Evolutionary conservation across 208 protist genomes (phyloP), one percentile per base, ranked within the genome.

Genomic region (Borovskyia barvae): DNA sequence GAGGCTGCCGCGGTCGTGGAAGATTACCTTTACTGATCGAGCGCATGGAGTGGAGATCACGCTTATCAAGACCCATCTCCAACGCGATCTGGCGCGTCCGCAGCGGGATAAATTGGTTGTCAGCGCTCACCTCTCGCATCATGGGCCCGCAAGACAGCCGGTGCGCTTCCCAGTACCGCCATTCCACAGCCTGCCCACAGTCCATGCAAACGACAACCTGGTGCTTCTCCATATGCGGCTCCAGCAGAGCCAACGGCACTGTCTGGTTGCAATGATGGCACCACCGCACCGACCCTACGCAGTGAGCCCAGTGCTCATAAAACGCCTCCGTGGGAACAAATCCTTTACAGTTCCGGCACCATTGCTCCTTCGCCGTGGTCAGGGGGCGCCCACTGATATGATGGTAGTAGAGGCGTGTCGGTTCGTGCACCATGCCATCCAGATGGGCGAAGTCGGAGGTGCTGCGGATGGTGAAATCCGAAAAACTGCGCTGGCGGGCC

Each of bases 301-400:
- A 96, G 26, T 48, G 1, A 9, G 59, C 32, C 87, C 90, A 96
- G 69, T 96, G 90, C 26, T 66, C 54, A 32, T 82, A 89, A 55
- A 96, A 96, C 17, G 35, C 48, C 3, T 28, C 46, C 0, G 81
- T 80, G 17, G 80, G 62, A 9, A 96, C 75, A 42, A 92, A 92
- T 8, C 71, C 58, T 57, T 96, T 96, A 70, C 90, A 96, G 72
- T 96, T 96, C 43, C 85, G 82, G 68, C 90, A 96, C 85, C 87
- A 96, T 62, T 92, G 82, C 79, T 94, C 81, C 28, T 28, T 50
- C 5, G 68, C 72, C 6, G 58, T 46, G 32, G 56, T 80, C 46
- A 92, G 42, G n/a, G 85, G 72, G 37, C 36, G 22, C 11, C 71
- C 52, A 15, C 60, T 51, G 48, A 90, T 75, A 56, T 80, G 68